These are phyloP conservation scores for Bacterosira constricta DNA, from an alignment of 108 stramenopile genomes.

Conservation along the genomic window DNA sequence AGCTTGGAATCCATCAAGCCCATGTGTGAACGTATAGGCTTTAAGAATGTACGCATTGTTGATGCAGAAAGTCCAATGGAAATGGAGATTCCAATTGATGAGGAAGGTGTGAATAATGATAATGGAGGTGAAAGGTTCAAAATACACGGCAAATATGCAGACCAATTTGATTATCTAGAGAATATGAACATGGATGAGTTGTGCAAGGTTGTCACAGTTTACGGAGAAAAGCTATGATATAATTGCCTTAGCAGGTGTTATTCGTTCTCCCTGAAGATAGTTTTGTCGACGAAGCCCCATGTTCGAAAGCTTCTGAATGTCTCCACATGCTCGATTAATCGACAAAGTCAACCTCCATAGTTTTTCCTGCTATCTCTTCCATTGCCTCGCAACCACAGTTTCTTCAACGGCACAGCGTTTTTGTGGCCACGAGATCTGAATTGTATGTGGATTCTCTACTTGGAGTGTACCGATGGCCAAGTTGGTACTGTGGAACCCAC, in stretches of 20 bases:
- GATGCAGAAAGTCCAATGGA: conserved; percentile 63
- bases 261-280: too few relatives aligned
- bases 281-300: too few relatives aligned
- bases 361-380: too few relatives aligned
- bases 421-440: too few relatives aligned
- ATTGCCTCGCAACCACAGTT: too few relatives aligned
- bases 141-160: conserved; percentile 65
- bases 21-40: conserved; percentile 71
- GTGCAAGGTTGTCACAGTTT: conserved; percentile 72
- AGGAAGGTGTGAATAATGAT: conserved; percentile 28
- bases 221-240: conserved; percentile 56
- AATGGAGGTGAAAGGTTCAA: conserved; percentile 41
- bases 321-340: too few relatives aligned
- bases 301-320: too few relatives aligned
- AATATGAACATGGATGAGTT: conserved; percentile 77
- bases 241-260: background rate
- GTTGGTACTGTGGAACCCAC: too few relatives aligned
- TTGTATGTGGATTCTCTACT: too few relatives aligned
- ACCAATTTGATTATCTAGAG: conserved; percentile 58
- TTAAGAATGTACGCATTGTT: conserved; percentile 59
- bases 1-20: conserved; percentile 58
- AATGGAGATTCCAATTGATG: conserved; percentile 61
- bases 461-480: too few relatives aligned
- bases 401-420: too few relatives aligned
- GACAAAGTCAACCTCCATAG: too few relatives aligned